Evolutionary conservation across 768 basidiomycete genomes (phyloP), one percentile per base, ranked within the genome.

Genomic region (button mushroom (Agaricus bisporus)): DNA sequence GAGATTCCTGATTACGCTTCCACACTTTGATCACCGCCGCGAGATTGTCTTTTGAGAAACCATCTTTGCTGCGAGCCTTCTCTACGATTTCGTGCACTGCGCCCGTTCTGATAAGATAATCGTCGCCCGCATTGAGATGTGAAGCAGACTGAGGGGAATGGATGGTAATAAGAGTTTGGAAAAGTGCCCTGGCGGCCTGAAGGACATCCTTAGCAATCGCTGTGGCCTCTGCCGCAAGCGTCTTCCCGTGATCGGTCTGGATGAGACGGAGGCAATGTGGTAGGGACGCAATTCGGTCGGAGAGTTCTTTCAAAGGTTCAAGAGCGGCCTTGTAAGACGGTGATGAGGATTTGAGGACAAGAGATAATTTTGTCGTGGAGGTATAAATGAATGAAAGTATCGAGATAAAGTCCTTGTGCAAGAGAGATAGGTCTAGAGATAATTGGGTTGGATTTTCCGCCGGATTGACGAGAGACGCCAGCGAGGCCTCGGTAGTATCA

Each of bases 31-130:
- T 66, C 1, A 87, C 83, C 7, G 88, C 84, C 11, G 71, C 66
- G 8, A 75, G 63, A 59, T 88, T 88, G 58, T 80, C 74, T 44
- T 63, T 61, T 8, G 85, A 83, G 37, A 87, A 64, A 14, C 74
- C 77, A n/a, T 70, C 63, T 0, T 68, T 55, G n/a, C 66, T 59
- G 41, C 78, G 73, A 5, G 79, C 80, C 39, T 64, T 70, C 18
- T 77, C 71, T 56, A 87, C 81, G 45, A 82, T 69, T 54, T 80
- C 77, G 61, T 88, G 86, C 0, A 87, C 68, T n/a, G 77, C 63
- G 20, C 75, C 86, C 0, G 80, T 81, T 58, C 72, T 74, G 39
- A 80, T 60, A 56, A 88, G 69, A 58, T 84, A 82, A 17, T 78
- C 75, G 28, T 42, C 41, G 32, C 26, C 46, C 46, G n/a, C 8